Evolutionary conservation across 257 asterid genomes (phyloP).

Genomic region (Leonotis leonurus): DNA sequence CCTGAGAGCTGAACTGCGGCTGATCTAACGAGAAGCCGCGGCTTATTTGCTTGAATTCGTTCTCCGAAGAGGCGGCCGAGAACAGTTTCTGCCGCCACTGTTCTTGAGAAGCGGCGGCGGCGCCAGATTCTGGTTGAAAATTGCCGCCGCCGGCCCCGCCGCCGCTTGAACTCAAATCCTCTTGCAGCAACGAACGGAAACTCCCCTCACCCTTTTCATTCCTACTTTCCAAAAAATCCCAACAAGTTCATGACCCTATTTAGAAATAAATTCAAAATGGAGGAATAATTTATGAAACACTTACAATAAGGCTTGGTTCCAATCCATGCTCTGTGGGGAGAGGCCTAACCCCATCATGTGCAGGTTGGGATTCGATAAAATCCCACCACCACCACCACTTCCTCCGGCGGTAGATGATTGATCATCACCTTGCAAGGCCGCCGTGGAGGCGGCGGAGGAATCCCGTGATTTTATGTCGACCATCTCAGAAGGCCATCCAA

Average conservation of each 20-base stretch:
- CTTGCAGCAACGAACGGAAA: constrained; percentile 46
- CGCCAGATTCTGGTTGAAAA: constrained; percentile 40
- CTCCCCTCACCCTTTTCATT: constrained; percentile 37
- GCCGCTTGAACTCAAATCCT: constrained; percentile 24
- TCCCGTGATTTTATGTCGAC: constrained; percentile 47
- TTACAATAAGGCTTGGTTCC: constrained; percentile 66
- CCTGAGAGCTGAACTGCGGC: constrained; percentile 34
- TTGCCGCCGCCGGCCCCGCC: constrained; percentile 23
- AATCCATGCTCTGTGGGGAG: constrained; percentile 57
- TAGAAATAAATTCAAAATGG: too few species aligned
- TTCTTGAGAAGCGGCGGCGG: constrained; percentile 29
- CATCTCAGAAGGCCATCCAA: constrained; percentile 59
- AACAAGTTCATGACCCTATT: not conserved
- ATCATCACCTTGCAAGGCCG: constrained; percentile 10
- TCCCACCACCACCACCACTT: constrained; percentile 9
- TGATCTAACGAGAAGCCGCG: constrained; percentile 41
- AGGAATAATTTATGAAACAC: not conserved
- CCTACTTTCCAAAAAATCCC: constrained; percentile 17
- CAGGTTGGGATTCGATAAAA: constrained; percentile 34
- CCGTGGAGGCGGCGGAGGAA: constrained; percentile 24
- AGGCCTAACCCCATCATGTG: constrained; percentile 75
- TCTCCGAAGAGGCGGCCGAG: constrained; percentile 31
- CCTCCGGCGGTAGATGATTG: constrained; percentile 9
- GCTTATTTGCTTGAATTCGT: constrained; percentile 38
- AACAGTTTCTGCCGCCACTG: constrained; percentile 45